Percentiles rank a stretch among this genome's conserved stretches.
These are phyloP conservation scores for Phalaenopsis aphrodite DNA, from an alignment of 106 monocot genomes.

Conservation along the genomic window DNA sequence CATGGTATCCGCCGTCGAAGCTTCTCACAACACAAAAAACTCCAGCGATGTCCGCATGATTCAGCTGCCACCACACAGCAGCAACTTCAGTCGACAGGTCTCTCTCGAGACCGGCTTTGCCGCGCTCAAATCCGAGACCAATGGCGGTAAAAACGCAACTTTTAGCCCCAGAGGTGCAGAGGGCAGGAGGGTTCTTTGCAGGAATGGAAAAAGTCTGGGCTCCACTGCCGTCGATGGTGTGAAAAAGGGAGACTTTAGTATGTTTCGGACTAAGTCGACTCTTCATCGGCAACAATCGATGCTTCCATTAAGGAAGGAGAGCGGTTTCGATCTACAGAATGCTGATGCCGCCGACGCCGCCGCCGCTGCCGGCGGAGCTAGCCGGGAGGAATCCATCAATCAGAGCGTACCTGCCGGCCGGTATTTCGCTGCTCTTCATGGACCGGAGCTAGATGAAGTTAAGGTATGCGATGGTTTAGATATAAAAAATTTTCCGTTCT, in stretches of 20 bases:
- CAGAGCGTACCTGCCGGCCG: conserved; percentile 69
- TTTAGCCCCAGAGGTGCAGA: conserved; percentile 3
- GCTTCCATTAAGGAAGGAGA: conserved; percentile 37
- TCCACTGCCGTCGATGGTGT: not conserved
- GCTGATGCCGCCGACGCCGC: not conserved
- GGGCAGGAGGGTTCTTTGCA: conserved; percentile 7
- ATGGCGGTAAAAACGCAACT: not conserved
- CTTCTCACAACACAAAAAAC: too few relatives aligned
- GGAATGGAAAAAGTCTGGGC: conserved; percentile 57
- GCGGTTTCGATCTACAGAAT: conserved; percentile 16
- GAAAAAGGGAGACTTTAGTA: conserved; percentile 68
- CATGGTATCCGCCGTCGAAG: too few relatives aligned
- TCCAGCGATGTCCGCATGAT: too few relatives aligned
- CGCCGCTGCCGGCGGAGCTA: not conserved
- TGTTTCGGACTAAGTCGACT: conserved; percentile 75
- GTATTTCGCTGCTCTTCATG: conserved; percentile 88
- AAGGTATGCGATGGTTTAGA: conserved; percentile 26
- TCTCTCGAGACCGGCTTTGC: conserved; percentile 56
- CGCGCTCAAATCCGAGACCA: conserved; percentile 11
- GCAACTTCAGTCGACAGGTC: conserved; percentile 46
- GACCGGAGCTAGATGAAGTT: conserved; percentile 90
- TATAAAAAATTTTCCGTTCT: too few relatives aligned
- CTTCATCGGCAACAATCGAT: conserved; percentile 64
- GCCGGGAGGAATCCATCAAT: conserved; percentile 8
- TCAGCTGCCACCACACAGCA: not conserved